Evolutionary conservation across 306 rosid species (phyloP), one percentile per base, ranked within the genome.

Genomic region (Cicer cuneatum): DNA sequence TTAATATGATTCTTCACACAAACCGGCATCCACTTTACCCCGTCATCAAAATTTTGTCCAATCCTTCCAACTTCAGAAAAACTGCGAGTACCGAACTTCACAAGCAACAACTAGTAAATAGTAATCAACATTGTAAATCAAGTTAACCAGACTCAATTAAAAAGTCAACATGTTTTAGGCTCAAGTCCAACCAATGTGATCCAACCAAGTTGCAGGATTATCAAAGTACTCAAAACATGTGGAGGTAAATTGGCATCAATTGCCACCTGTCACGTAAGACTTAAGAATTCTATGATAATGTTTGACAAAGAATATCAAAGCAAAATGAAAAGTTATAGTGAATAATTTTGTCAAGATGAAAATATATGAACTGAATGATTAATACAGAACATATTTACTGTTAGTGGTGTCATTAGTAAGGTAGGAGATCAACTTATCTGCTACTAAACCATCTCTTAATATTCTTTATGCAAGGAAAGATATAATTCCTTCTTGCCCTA

Each of bases 1-100:
- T 75, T 75, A 65, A 14, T 66, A 42, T 60, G 76, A 62, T 83
- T 84, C 90, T 77, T 87, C 39, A 88, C 91, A 49, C 72, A 73
- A 74, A 83, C 78, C 48, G 97, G 94, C 66, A 38, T 61, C 81
- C 86, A 88, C 56, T 70, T 78, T 42, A 66, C 58, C 47, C 83
- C 84, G 0, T 47, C 70, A 57, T 80, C 80, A 56, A 72, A 19
- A 78, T 48, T 24, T 68, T 59, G 84, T 66, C 75, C 78, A 66
- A 54, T 77, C 80, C 84, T 83, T 71, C 96, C 92, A 83, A 87
- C 85, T 81, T 81, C 90, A 69, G 79, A 83, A 78, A 88, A 74
- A 68, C 98, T 91, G 92, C 87, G 71, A 81, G 77, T 62, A 66
- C 80, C 69, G 68, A 66, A 74, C 78, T 87, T 81, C 76, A 86